Conservation (phyloP, 2,329 filamentous ascomycete genomes). For the Fusarium incarnatum region DNA sequence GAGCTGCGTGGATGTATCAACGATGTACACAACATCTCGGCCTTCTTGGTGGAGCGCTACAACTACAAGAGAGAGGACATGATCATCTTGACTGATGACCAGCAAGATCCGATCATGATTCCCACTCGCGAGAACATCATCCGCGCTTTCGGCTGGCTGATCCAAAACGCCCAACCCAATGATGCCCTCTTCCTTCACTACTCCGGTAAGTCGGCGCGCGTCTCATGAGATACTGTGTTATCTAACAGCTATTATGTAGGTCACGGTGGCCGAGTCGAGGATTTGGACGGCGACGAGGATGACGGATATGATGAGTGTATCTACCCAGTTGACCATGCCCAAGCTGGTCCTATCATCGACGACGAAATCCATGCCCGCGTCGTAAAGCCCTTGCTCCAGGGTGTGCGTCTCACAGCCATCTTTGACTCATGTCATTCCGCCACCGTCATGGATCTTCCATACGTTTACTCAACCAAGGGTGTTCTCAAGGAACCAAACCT, state of each 20-base stretch:
- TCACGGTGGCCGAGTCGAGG: constrained; percentile 80
- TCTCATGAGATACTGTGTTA: not conserved
- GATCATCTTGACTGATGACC: constrained; percentile 82
- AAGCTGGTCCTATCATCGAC: constrained; percentile 79
- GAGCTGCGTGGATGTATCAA: constrained; percentile 84
- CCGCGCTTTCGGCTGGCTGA: constrained; percentile 80
- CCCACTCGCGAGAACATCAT: constrained; percentile 82
- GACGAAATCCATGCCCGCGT: constrained; percentile 83
- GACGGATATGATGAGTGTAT: constrained; percentile 84
- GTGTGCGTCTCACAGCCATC: constrained; percentile 86
- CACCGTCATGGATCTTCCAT: constrained; percentile 80
- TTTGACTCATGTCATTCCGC: constrained; percentile 87
- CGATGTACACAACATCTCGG: constrained; percentile 81
- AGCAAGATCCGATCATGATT: constrained; percentile 74
- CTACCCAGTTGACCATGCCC: constrained; percentile 79
- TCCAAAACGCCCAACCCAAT: constrained; percentile 76
- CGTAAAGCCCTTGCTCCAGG: constrained; percentile 80
- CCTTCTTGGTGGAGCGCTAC: constrained; percentile 75
- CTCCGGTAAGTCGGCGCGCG: constrained; percentile 62
- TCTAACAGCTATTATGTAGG: constrained; percentile 57
- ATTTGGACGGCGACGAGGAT: constrained; percentile 79
- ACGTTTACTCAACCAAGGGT: constrained; percentile 84
- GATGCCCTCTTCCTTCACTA: constrained; percentile 84
- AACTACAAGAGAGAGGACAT: constrained; percentile 82
- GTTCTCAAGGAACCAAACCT: constrained; percentile 84